Percentiles rank a stretch among this genome's conserved stretches.
phyloP scores from a whole-genome alignment of 176 grass and related monocot species.

The Stipa capillata region DNA sequence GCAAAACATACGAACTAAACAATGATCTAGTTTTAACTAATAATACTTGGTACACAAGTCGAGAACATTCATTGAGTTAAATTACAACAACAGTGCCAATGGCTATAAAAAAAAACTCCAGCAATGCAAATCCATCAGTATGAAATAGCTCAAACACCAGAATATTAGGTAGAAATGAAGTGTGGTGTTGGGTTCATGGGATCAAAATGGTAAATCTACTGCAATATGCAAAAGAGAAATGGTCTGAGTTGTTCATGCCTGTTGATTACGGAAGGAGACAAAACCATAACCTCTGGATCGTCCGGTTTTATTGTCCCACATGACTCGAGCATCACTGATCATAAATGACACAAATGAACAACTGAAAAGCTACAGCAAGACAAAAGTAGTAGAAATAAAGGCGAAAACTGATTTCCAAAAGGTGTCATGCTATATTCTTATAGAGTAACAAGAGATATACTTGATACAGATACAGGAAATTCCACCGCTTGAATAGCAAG shows the following conservation, averaged over 20 bases:
- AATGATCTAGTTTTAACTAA: background rate
- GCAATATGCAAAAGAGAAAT: conserved; percentile 5
- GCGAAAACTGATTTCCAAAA: background rate
- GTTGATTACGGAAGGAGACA: conserved; percentile 78
- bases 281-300: conserved; percentile 90
- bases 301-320: conserved; percentile 91
- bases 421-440: background rate
- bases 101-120: background rate
- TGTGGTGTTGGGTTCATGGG: background rate
- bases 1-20: background rate
- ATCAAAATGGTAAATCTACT: conserved; percentile 5
- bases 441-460: background rate
- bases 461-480: conserved; percentile 10
- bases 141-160: conserved; percentile 8
- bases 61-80: background rate
- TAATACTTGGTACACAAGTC: background rate
- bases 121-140: background rate
- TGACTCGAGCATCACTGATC: conserved; percentile 76
- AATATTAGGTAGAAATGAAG: conserved; percentile 6
- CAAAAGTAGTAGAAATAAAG: background rate
- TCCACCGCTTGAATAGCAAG: background rate
- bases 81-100: background rate
- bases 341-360: conserved; percentile 22
- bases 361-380: conserved; percentile 7
- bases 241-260: conserved; percentile 36